Evolutionary conservation across 352 stramenopile species (phyloP), one percentile per base, ranked within the genome.

Genomic region (Phytophthora sojae): DNA sequence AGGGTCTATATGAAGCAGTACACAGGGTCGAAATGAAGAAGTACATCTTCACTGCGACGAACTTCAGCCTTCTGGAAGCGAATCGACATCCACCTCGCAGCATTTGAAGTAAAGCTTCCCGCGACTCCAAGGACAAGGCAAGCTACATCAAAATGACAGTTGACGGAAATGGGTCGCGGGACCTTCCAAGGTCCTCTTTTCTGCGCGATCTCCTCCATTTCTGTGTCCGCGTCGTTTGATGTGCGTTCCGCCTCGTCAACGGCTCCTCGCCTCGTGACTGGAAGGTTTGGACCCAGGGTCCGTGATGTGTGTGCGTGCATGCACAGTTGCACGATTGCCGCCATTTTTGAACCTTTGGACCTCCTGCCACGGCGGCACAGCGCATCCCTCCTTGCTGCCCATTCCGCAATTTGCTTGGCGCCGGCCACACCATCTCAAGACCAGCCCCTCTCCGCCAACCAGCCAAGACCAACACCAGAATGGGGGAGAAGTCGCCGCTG

Each of bases 401-500:
- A 67, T 75, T 71, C 42, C 21, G 39, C 57, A 56, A 45, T 66
- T 68, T 64, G 42, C 60, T 15, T 25, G 11, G 37, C 19, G 45
- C 45, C n/a, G 35, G 35, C 35, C 35, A 17, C 35, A 12, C 35
- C 35, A 42, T 42, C 35, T 15, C 29, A 32, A 32, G 29, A 32
- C 35, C 11, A 42, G 11, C 35, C 35, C 11, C 11, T 42, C 35
- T 17, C 35, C 35, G 14, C 35, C 35, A 42, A 42, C 14, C 35
- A 42, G 0, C 45, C 15, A 23, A 50, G 42, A 0, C 42, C 42
- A 50, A 50, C 17, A n/a, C 29, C 19, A 56, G 8, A 4, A 79
- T 76, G 71, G 25, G 15, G 11, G 71, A 79, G 49, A 54, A 44
- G 21, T 64, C 71, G 25, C 62, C 67, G 9, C 55, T 79, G 23